A percentile compares a stretch with the other conserved stretches of the same genome.
Evolutionary conservation across 768 basidiomycete genomes (phyloP).

Genomic region (Phlebiopsis flavidoalba): DNA sequence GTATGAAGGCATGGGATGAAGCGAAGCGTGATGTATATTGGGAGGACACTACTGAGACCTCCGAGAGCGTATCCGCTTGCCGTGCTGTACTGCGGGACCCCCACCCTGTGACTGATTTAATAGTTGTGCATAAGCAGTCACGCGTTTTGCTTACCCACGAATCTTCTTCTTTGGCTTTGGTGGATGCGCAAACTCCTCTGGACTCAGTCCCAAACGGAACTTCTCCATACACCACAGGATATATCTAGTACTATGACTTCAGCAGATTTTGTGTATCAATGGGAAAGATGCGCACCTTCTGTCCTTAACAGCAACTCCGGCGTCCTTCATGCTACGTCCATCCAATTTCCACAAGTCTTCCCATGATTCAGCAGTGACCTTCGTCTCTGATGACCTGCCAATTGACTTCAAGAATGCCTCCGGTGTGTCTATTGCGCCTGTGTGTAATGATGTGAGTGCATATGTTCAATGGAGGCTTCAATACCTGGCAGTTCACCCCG

Average conservation of each 20-base stretch:
- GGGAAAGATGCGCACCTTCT: slow-evolving; percentile 47
- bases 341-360: slow-evolving; percentile 63
- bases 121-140: background rate
- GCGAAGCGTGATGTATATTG: background rate
- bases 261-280: background rate
- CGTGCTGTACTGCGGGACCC: slow-evolving; percentile 71
- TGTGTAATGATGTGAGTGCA: background rate
- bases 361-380: slow-evolving; percentile 64
- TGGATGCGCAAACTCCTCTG: slow-evolving; percentile 60
- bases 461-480: background rate
- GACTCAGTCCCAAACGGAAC: slow-evolving; percentile 51
- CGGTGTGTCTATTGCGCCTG: slow-evolving; percentile 52
- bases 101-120: slow-evolving; percentile 41
- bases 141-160: slow-evolving; percentile 58
- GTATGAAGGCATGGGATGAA: background rate
- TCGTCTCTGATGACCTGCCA: slow-evolving; percentile 62
- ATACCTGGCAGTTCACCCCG: slow-evolving; percentile 2
- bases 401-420: slow-evolving; percentile 68
- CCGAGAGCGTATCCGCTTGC: slow-evolving; percentile 69
- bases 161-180: slow-evolving; percentile 68
- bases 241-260: slow-evolving; percentile 43
- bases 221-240: slow-evolving; percentile 85
- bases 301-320: slow-evolving; percentile 62
- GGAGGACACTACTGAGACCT: slow-evolving; percentile 20
- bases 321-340: slow-evolving; percentile 54